Conservation (phyloP, 257 asterid genomes). For the Salvia miltiorrhiza region DNA sequence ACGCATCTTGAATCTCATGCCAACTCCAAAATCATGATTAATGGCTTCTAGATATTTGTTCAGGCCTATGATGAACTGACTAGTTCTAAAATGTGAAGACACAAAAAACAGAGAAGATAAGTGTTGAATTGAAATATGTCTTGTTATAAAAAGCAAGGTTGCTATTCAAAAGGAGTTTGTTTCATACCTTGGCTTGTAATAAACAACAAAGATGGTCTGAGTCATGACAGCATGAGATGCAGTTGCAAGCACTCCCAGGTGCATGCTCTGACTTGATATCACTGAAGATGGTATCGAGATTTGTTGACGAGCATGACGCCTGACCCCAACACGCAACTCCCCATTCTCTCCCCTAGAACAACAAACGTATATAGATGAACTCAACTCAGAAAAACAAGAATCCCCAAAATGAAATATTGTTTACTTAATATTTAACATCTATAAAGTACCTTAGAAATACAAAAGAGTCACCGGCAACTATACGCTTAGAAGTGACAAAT, state of each 20-base stretch:
- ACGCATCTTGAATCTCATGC: conserved; percentile 76
- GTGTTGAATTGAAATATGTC: not conserved
- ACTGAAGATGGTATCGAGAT: conserved; percentile 73
- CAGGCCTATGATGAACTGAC: conserved; percentile 76
- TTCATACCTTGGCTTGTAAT: conserved; percentile 76
- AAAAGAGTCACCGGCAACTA: conserved; percentile 76
- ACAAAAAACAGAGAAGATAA: not conserved
- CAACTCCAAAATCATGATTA: conserved; percentile 55
- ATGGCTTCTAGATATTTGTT: conserved; percentile 70
- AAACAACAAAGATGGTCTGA: conserved; percentile 60
- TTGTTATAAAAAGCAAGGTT: not conserved
- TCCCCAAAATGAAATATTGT: not conserved
- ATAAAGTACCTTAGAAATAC: conserved; percentile 62
- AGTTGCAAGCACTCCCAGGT: conserved; percentile 80
- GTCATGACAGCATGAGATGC: conserved; percentile 73
- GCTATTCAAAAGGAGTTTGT: not conserved
- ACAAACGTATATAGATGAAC: conserved; percentile 4
- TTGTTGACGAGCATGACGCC: conserved; percentile 58
- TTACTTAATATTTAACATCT: not conserved
- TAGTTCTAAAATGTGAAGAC: conserved; percentile 39
- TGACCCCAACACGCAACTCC: conserved; percentile 70
- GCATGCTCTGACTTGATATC: conserved; percentile 89
- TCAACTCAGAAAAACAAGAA: not conserved
- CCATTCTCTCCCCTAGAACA: conserved; percentile 59
- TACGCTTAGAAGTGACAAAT: conserved; percentile 68